Conservation (phyloP, 179 eudicot genomes). For the Nepenthes alata region DNA sequence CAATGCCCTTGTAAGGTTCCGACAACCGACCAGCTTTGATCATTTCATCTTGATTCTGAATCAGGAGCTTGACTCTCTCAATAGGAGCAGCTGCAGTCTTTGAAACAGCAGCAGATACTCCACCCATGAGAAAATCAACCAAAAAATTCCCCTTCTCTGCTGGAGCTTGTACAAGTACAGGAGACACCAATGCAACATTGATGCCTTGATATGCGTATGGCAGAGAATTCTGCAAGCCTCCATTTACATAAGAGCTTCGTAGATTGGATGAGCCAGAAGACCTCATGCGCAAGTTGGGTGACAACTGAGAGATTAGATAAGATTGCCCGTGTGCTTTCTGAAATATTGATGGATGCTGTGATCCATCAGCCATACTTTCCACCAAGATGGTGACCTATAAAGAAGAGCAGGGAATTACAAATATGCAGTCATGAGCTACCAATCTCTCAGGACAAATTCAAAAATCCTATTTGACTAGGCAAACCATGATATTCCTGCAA, state of each 20-base stretch:
- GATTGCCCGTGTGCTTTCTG: conserved; percentile 35
- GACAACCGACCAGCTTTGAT: conserved; percentile 17
- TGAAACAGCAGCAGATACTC: conserved; percentile 25
- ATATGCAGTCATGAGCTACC: too few relatives aligned
- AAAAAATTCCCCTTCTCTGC: conserved; percentile 7
- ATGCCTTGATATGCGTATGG: not conserved
- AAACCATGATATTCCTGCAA: too few relatives aligned
- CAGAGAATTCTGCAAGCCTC: conserved; percentile 8
- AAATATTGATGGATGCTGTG: conserved; percentile 24
- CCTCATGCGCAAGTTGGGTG: conserved; percentile 24
- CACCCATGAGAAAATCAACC: conserved; percentile 23
- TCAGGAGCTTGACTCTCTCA: conserved; percentile 20
- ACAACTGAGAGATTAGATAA: conserved; percentile 22
- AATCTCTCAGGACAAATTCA: too few relatives aligned
- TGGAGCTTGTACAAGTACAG: conserved; percentile 9
- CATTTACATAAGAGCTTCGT: conserved; percentile 1
- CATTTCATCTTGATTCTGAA: conserved; percentile 26
- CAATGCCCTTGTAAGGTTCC: conserved; percentile 23
- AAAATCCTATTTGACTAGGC: too few relatives aligned
- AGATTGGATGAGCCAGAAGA: not conserved
- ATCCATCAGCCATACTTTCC: conserved; percentile 34
- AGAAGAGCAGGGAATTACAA: not conserved
- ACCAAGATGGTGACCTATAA: conserved; percentile 22
- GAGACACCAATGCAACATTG: conserved; percentile 1
- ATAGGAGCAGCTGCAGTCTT: conserved; percentile 21